These are phyloP conservation scores for Leptographium lundbergii DNA, from an alignment of 2,329 filamentous ascomycete genomes.

Conservation along the genomic window DNA sequence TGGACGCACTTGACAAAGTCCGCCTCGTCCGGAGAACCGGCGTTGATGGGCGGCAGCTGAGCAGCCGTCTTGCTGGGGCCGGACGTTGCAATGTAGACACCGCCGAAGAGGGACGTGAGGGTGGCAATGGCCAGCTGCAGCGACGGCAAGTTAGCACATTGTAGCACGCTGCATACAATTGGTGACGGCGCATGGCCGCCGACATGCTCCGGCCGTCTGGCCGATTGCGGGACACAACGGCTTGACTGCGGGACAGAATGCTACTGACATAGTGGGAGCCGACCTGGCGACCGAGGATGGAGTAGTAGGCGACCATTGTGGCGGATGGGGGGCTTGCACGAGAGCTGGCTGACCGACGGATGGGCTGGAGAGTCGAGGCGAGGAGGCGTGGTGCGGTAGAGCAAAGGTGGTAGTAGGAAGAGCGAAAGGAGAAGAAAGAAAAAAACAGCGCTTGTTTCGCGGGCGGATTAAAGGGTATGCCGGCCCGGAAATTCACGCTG, in stretches of 20 bases:
- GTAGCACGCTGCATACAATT: neutral
- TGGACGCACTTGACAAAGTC: constrained; percentile 50
- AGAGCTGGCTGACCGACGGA: neutral
- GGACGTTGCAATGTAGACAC: constrained; percentile 28
- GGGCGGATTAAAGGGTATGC: neutral
- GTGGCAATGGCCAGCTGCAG: constrained; percentile 43
- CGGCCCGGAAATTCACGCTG: constrained; percentile 4
- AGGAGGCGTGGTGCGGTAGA: neutral
- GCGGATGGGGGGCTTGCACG: constrained; percentile 8
- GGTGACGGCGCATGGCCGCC: constrained; percentile 9
- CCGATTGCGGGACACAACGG: neutral
- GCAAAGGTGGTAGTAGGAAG: neutral
- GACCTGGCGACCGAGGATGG: constrained; percentile 44
- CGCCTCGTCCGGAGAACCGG: constrained; percentile 47
- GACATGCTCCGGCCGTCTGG: neutral
- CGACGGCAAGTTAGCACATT: neutral
- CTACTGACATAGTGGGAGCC: constrained; percentile 47
- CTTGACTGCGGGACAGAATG: neutral
- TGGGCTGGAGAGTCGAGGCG: neutral
- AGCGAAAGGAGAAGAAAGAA: neutral
- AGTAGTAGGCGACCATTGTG: constrained; percentile 38
- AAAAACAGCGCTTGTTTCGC: constrained; percentile 7
- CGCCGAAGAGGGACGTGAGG: constrained; percentile 38
- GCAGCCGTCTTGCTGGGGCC: constrained; percentile 31
- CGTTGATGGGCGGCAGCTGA: constrained; percentile 46